phyloP scores from a whole-genome alignment of 805 yeast genomes.

The Teunomyces atbi region DNA sequence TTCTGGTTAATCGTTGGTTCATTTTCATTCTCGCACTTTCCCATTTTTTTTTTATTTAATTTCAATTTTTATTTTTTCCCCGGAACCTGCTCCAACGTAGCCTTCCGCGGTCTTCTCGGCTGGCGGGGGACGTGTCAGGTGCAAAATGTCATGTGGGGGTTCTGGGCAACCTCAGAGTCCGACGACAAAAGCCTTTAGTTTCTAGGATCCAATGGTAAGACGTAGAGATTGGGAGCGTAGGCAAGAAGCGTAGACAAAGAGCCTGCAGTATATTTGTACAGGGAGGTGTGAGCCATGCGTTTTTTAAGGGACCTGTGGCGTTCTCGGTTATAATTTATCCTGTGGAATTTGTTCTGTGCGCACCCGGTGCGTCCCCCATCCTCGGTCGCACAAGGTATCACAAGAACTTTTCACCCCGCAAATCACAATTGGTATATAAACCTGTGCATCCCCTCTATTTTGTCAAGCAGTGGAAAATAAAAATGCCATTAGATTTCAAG shows the following conservation, averaged over 20 bases:
- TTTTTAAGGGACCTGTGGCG: neutral
- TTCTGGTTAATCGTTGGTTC: too few species aligned
- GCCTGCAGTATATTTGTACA: too few species aligned
- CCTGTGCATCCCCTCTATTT: neutral
- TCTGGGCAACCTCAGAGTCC: neutral
- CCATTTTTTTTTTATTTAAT: too few species aligned
- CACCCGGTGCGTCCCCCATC: neutral
- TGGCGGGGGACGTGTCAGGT: neutral
- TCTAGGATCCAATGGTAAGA: too few species aligned
- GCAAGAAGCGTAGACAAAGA: too few species aligned
- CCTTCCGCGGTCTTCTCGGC: slow-evolving; percentile 1
- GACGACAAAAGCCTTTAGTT: too few species aligned
- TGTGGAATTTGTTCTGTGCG: neutral
- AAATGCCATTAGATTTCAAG: slow-evolving; percentile 47
- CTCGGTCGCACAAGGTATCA: slow-evolving; percentile 4
- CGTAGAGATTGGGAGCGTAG: too few species aligned
- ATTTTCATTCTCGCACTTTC: too few species aligned
- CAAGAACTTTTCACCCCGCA: slow-evolving; percentile 4
- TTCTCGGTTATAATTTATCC: neutral
- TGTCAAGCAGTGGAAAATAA: neutral
- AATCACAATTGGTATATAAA: slow-evolving; percentile 1
- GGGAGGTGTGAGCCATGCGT: too few species aligned
- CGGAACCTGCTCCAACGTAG: neutral
- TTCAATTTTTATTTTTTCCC: too few species aligned
- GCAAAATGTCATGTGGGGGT: neutral